A percentile compares a stretch with the other conserved stretches of the same genome.
phyloP scores from a whole-genome alignment of 306 rosid species.

The Vigna angularis region DNA sequence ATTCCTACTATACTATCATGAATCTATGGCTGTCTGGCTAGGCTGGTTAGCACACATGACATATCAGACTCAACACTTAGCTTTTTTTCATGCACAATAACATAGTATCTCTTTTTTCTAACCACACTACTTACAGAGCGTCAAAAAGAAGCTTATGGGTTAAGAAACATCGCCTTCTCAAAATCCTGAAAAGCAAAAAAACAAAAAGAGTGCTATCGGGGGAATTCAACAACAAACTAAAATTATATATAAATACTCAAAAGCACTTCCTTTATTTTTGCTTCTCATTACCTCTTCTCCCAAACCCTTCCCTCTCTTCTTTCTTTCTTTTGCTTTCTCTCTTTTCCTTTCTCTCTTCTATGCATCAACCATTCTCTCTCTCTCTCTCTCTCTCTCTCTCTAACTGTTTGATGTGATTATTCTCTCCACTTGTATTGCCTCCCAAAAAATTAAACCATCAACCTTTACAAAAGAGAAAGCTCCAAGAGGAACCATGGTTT shows the following conservation, averaged over 20 bases:
- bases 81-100: constrained; percentile 66
- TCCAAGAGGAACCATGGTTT: constrained; percentile 74
- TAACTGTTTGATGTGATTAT: constrained; percentile 64
- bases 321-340: constrained; percentile 50
- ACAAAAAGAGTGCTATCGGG: constrained; percentile 64
- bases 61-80: constrained; percentile 37
- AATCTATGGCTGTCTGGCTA: constrained; percentile 12
- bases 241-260: constrained; percentile 71
- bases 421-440: constrained; percentile 61
- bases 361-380: constrained; percentile 42
- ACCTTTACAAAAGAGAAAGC: constrained; percentile 77
- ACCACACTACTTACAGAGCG: constrained; percentile 50
- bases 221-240: constrained; percentile 38
- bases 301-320: constrained; percentile 38
- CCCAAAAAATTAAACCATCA: constrained; percentile 49
- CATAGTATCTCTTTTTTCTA: constrained; percentile 44
- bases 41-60: constrained; percentile 45
- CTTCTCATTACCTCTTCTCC: constrained; percentile 49
- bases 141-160: constrained; percentile 71
- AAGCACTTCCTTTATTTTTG: constrained; percentile 69
- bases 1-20: not conserved
- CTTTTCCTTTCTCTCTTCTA: constrained; percentile 42
- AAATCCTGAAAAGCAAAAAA: constrained; percentile 85
- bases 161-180: constrained; percentile 78
- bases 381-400: constrained; percentile 51